phyloP scores from a whole-genome alignment of 768 basidiomycete genomes.

The Fomitopsis serialis region DNA sequence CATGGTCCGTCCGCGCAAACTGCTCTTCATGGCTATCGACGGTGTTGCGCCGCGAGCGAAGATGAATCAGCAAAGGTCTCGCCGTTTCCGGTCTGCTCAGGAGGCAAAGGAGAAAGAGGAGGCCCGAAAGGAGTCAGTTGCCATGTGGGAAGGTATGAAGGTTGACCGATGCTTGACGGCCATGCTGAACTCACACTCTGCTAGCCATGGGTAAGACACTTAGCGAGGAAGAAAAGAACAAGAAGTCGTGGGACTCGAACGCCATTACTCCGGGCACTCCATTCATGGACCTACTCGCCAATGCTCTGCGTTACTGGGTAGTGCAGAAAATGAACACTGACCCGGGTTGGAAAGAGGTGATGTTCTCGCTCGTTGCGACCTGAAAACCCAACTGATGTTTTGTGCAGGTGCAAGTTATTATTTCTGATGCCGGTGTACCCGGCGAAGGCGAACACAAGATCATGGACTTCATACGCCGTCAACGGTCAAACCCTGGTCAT shows the following conservation, averaged over 20 bases:
- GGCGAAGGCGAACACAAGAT: constrained; percentile 99
- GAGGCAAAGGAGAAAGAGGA: constrained; percentile 94
- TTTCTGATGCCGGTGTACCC: constrained; percentile 95
- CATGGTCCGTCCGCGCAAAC: constrained; percentile 91
- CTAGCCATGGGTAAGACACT: constrained; percentile 90
- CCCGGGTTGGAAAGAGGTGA: constrained; percentile 90
- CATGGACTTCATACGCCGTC: constrained; percentile 95
- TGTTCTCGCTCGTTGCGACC: neutral
- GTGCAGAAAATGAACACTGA: constrained; percentile 92
- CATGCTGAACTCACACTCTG: neutral
- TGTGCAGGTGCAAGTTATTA: constrained; percentile 82
- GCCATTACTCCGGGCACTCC: constrained; percentile 99
- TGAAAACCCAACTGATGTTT: neutral
- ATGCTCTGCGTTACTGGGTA: constrained; percentile 93
- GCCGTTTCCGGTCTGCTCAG: constrained; percentile 92
- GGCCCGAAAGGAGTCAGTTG: constrained; percentile 75
- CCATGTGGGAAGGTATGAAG: constrained; percentile 77
- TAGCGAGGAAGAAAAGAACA: constrained; percentile 76
- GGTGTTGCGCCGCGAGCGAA: constrained; percentile 98
- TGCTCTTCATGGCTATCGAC: constrained; percentile 98
- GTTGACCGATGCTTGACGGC: neutral
- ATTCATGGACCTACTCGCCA: constrained; percentile 91
- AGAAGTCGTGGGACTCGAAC: constrained; percentile 94
- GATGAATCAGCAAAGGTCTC: constrained; percentile 99
- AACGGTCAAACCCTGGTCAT: constrained; percentile 81